Conservation (phyloP, 345 rosid species). For the Gossypium anomalum region DNA sequence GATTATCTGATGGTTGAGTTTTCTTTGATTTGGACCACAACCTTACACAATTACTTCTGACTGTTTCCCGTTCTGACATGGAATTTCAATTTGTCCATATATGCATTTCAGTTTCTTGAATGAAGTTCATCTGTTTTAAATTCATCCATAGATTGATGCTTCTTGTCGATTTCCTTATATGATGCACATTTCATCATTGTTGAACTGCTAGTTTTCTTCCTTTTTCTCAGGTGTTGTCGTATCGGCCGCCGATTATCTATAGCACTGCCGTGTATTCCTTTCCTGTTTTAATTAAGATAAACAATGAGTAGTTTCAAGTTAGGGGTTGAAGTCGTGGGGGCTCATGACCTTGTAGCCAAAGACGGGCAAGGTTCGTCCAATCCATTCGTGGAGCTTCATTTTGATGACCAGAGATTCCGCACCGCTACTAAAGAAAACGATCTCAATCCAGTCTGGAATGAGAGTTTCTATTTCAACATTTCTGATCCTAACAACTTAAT, state of each 20-base stretch:
- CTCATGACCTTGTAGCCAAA: constrained; percentile 59
- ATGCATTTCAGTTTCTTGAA: neutral
- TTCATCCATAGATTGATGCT: neutral
- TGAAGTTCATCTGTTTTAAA: neutral
- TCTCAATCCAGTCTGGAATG: constrained; percentile 77
- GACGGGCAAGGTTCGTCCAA: constrained; percentile 52
- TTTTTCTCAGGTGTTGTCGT: constrained; percentile 23
- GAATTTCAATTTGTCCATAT: neutral
- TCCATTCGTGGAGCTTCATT: constrained; percentile 75
- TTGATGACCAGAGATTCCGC: constrained; percentile 67
- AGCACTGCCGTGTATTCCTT: neutral
- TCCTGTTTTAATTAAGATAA: neutral
- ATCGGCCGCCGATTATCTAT: neutral
- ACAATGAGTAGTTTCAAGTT: constrained; percentile 71
- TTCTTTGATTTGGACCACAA: neutral
- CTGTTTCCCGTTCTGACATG: neutral
- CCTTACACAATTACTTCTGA: too few species aligned
- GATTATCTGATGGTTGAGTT: neutral
- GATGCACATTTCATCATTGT: neutral
- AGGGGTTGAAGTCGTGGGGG: constrained; percentile 80
- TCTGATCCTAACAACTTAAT: constrained; percentile 56
- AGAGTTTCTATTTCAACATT: constrained; percentile 75
- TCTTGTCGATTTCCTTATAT: neutral
- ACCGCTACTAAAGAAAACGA: constrained; percentile 63
- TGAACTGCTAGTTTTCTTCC: neutral